Evolutionary conservation across 2,329 filamentous ascomycete species (phyloP).

Genomic region (Lachnellula hyalina): DNA sequence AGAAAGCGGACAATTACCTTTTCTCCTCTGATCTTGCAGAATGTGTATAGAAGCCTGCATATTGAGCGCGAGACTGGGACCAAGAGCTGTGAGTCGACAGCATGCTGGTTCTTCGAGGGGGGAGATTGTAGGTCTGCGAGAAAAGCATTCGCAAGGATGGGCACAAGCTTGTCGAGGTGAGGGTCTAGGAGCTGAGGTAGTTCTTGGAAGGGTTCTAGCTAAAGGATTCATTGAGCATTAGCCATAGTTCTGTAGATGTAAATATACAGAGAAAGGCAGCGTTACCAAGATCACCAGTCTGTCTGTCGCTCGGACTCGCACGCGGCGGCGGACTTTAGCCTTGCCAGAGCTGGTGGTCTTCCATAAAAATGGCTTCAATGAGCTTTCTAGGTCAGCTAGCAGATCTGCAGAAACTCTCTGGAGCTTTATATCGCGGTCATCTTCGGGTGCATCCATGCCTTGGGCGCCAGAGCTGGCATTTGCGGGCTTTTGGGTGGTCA

Average conservation of each 20-base stretch:
- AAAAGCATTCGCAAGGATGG: conserved; percentile 69
- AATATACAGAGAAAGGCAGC: background rate
- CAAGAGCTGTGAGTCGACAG: conserved; percentile 25
- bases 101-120: conserved; percentile 34
- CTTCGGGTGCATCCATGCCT: conserved; percentile 1
- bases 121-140: conserved; percentile 56
- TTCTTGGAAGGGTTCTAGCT: conserved; percentile 87
- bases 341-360: conserved; percentile 43
- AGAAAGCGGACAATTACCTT: conserved; percentile 90
- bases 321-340: conserved; percentile 41
- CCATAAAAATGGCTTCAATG: conserved; percentile 47
- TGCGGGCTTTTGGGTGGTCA: background rate
- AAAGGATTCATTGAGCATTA: conserved; percentile 1
- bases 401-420: conserved; percentile 56
- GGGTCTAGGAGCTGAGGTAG: conserved; percentile 89
- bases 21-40: conserved; percentile 91
- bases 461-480: background rate
- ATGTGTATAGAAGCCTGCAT: conserved; percentile 74
- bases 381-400: conserved; percentile 51
- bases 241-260: conserved; percentile 12
- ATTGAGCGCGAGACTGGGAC: conserved; percentile 51
- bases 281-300: conserved; percentile 43
- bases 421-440: conserved; percentile 50
- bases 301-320: conserved; percentile 45
- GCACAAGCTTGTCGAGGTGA: conserved; percentile 70